phyloP scores from a whole-genome alignment of 345 rosid genomes.

The Eucalyptus curtisii region DNA sequence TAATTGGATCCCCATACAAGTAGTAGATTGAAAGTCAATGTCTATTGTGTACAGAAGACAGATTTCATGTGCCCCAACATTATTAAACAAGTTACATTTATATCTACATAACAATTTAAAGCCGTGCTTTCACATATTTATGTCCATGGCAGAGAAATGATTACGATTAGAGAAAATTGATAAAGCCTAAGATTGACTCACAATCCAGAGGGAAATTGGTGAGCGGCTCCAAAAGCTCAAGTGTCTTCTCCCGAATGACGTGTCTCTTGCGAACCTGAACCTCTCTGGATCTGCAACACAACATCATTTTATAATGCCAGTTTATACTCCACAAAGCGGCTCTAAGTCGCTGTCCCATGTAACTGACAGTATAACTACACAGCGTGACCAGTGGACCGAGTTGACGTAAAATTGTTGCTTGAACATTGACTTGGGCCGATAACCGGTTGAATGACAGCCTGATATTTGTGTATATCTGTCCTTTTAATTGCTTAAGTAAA shows the following conservation, averaged over 20 bases:
- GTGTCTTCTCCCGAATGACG: conserved; percentile 89
- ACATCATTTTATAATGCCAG: background rate
- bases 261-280: conserved; percentile 88
- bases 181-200: conserved; percentile 10
- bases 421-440: background rate
- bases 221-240: conserved; percentile 62
- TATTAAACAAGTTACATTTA: background rate
- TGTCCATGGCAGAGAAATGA: background rate
- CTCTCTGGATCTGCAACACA: conserved; percentile 75
- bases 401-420: background rate
- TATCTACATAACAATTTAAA: background rate
- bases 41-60: background rate
- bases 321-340: background rate
- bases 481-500: background rate
- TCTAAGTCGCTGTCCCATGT: background rate
- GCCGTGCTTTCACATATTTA: background rate
- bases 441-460: background rate
- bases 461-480: background rate
- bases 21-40: background rate
- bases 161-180: background rate
- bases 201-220: conserved; percentile 69
- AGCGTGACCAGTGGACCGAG: background rate
- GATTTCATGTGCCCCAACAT: background rate
- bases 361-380: background rate
- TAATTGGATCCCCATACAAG: background rate